Base-by-base conservation (phyloP, 495 filamentous ascomycete species). In the Hypoxylon fuscum region DNA sequence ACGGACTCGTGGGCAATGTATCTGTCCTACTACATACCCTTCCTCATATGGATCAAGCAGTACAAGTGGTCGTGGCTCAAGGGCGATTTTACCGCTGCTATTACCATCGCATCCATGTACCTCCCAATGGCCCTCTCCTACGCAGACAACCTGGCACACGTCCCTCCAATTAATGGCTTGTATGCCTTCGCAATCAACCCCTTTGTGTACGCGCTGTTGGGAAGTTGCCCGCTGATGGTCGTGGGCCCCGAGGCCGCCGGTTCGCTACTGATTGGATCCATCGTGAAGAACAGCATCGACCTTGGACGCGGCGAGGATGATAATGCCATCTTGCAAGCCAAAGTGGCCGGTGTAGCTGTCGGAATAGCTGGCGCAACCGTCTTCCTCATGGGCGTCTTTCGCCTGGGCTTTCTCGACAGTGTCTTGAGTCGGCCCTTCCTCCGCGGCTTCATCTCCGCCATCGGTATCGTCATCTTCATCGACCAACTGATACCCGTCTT, bases 31-130 rank as follows among this genome's bases (percentile, higher is more conserved):
- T 98, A 99, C 72, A 81, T 99, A 32, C 95, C 96, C 1, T 89
- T 92, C 49, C 76, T 96, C 57, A 90, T 88, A 52, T 99, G 95
- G 95, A 86, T 95, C 27, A 77, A 77, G 34, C 88, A 96, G 71
- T 99, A 99, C 69, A 85, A 76, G 57, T 90, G 84, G 86, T 83
- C 83, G 4, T 96, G 88, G 72, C 73, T 98, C 22, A 83, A 88
- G 63, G 95, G 96, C 25, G 95, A 99, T 76, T 79, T 97, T 25
- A 80, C 93, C 8, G 93, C 95, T 10, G 85, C 90, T 41, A 72
- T 98, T 49, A 97, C 95, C 1, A 88, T 99, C 76, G 92, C 94
- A 1, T 96, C 93, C 11, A 93, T 99, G 78, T 99, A 99, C 69
- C 90, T 99, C 32, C 95, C 95, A 21, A 97, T 99, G 94, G 88